Evolutionary conservation across 2,329 filamentous ascomycete genomes (phyloP).

Genomic region (Zymoseptoria passerinii): DNA sequence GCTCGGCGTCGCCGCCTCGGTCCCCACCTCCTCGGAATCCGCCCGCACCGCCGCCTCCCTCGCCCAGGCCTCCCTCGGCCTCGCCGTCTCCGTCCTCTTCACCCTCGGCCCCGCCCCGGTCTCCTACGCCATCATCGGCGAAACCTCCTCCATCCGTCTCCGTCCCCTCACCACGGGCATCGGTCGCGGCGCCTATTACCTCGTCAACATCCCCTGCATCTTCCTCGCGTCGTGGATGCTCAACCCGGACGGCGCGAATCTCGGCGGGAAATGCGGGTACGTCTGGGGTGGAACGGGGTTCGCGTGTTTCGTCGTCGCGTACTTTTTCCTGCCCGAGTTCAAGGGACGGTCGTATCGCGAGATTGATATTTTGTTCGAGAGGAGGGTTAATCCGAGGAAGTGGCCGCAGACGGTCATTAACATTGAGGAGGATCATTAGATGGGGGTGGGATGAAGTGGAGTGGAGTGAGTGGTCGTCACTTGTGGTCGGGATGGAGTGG

Average conservation of each 20-base stretch:
- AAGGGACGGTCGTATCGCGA: constrained; percentile 52
- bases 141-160: constrained; percentile 58
- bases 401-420: constrained; percentile 50
- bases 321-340: constrained; percentile 47
- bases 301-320: constrained; percentile 44
- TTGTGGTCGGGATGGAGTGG: neutral
- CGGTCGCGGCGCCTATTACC: constrained; percentile 56
- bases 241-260: constrained; percentile 28
- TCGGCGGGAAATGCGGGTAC: constrained; percentile 50
- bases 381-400: constrained; percentile 46
- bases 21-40: constrained; percentile 31
- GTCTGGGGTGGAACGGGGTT: constrained; percentile 52
- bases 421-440: constrained; percentile 55
- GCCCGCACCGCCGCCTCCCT: constrained; percentile 37
- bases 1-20: constrained; percentile 52
- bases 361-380: constrained; percentile 53
- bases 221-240: constrained; percentile 36
- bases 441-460: neutral
- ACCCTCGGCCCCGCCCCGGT: constrained; percentile 54
- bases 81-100: constrained; percentile 59
- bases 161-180: constrained; percentile 57
- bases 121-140: constrained; percentile 59
- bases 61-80: constrained; percentile 54
- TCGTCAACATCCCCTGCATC: constrained; percentile 58
- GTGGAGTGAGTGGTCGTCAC: neutral